Percentiles rank a stretch among this genome's conserved stretches.
phyloP scores from a whole-genome alignment of 768 basidiomycete species.

The Tremella yokohamensis region DNA sequence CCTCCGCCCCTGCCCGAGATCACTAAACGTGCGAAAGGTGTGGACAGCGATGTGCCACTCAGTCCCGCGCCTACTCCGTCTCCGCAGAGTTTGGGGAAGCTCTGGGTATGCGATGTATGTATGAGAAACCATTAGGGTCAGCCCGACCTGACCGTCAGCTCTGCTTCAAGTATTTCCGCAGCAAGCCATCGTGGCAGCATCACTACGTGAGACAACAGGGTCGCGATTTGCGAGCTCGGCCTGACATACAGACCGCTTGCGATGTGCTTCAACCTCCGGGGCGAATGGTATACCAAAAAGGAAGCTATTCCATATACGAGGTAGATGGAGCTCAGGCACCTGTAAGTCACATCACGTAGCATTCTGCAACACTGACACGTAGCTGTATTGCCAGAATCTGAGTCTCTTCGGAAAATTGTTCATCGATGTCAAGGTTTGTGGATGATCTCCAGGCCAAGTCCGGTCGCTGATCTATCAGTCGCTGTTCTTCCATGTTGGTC shows the following conservation, averaged over 20 bases:
- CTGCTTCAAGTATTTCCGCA: slow-evolving; percentile 96
- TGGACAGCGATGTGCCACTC: too few relatives aligned
- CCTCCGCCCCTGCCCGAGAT: neutral
- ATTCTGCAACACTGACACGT: slow-evolving; percentile 3
- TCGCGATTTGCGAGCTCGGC: neutral
- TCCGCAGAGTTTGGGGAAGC: neutral
- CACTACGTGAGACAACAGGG: slow-evolving; percentile 57
- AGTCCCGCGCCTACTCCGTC: neutral
- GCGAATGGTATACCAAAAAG: slow-evolving; percentile 80
- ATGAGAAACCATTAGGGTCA: neutral
- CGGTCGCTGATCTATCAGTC: slow-evolving; percentile 28
- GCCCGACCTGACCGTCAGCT: slow-evolving; percentile 17
- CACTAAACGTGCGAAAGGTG: neutral
- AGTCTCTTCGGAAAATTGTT: slow-evolving; percentile 97
- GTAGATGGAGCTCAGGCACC: slow-evolving; percentile 84
- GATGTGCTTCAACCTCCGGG: slow-evolving; percentile 64
- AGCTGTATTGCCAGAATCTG: slow-evolving; percentile 96
- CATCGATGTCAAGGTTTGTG: slow-evolving; percentile 86
- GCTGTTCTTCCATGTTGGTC: slow-evolving; percentile 39
- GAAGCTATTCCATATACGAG: slow-evolving; percentile 88
- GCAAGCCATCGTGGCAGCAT: slow-evolving; percentile 63
- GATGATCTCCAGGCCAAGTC: neutral
- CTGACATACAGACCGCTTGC: slow-evolving; percentile 6
- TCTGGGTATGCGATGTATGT: neutral
- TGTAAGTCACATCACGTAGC: slow-evolving; percentile 53